Conservation (phyloP, 176 grass and related monocot species). For the Luzula sylvatica region DNA sequence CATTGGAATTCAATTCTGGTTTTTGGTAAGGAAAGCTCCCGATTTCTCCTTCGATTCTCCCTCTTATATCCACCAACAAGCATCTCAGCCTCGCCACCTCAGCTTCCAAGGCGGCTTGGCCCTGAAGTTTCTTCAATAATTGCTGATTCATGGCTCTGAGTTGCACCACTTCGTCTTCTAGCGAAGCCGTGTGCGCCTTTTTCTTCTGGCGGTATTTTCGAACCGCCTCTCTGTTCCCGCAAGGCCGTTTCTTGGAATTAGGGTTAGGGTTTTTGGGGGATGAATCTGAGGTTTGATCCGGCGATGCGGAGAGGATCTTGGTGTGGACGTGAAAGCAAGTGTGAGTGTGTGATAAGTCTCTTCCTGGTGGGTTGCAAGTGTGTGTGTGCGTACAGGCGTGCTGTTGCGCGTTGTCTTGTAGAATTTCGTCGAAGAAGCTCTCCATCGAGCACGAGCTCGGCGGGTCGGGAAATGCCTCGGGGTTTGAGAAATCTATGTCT, state of each 20-base stretch:
- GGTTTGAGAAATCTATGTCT: conserved; percentile 38
- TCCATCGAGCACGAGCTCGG: conserved; percentile 34
- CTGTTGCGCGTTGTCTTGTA: conserved; percentile 28
- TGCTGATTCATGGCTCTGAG: conserved; percentile 62
- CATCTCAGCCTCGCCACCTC: conserved; percentile 58
- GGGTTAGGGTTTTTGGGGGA: conserved; percentile 21
- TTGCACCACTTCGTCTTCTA: conserved; percentile 79
- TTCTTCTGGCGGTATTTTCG: conserved; percentile 97
- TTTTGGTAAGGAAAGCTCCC: conserved; percentile 77
- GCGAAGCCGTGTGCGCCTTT: conserved; percentile 69
- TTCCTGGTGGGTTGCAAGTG: conserved; percentile 59
- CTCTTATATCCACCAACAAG: conserved; percentile 64
- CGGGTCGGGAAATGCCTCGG: conserved; percentile 38
- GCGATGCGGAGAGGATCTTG: conserved; percentile 31
- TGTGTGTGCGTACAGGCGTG: conserved; percentile 80
- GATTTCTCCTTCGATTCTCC: conserved; percentile 73
- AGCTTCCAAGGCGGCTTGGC: conserved; percentile 46
- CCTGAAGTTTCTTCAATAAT: conserved; percentile 47
- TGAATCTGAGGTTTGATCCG: conserved; percentile 19
- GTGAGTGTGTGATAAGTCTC: conserved; percentile 56
- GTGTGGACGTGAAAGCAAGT: conserved; percentile 80
- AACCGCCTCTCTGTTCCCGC: conserved; percentile 78
- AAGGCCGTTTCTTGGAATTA: conserved; percentile 24
- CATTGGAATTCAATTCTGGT: conserved; percentile 26
- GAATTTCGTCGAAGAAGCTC: conserved; percentile 48